phyloP scores from a whole-genome alignment of 176 grass and related monocot genomes.

The Ananas comosus region DNA sequence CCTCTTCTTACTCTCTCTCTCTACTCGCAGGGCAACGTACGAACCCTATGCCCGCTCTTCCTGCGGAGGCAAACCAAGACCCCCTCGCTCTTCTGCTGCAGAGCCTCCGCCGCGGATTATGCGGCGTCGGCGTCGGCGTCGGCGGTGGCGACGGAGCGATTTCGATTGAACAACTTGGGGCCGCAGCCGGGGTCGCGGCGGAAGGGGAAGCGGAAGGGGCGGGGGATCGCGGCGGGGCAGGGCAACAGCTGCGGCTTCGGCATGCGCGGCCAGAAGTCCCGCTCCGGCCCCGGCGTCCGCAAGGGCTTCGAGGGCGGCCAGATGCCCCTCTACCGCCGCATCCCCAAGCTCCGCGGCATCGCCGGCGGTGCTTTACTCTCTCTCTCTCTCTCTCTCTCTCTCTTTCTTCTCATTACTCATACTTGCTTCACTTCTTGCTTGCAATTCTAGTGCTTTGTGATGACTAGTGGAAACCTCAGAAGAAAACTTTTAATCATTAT shows the following conservation, averaged over 20 bases:
- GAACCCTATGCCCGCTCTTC: not conserved
- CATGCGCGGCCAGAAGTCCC: slow-evolving; percentile 91
- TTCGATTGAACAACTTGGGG: slow-evolving; percentile 72
- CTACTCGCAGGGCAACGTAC: slow-evolving; percentile 13
- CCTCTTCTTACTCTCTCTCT: not conserved
- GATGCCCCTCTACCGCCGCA: slow-evolving; percentile 86
- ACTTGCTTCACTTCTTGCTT: too few relatives aligned
- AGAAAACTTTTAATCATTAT: too few relatives aligned
- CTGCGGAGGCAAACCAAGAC: slow-evolving; percentile 18
- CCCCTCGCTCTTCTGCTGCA: slow-evolving; percentile 29
- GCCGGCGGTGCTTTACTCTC: slow-evolving; percentile 43
- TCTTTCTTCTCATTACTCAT: too few relatives aligned
- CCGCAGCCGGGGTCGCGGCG: slow-evolving; percentile 71
- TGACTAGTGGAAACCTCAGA: too few relatives aligned
- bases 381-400: not conserved
- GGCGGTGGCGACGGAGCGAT: slow-evolving; percentile 25
- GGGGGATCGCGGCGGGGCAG: slow-evolving; percentile 85
- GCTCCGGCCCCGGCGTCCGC: slow-evolving; percentile 73
- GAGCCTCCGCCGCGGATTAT: slow-evolving; percentile 5
- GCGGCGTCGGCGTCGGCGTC: slow-evolving; percentile 8
- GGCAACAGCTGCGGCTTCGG: slow-evolving; percentile 91
- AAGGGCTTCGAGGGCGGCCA: slow-evolving; percentile 96
- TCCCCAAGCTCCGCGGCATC: slow-evolving; percentile 88
- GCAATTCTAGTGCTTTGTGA: too few relatives aligned
- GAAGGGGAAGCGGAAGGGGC: slow-evolving; percentile 63